Evolutionary conservation across 108 stramenopile genomes (phyloP).

Genomic region (Chaetoceros tenuissimus): DNA sequence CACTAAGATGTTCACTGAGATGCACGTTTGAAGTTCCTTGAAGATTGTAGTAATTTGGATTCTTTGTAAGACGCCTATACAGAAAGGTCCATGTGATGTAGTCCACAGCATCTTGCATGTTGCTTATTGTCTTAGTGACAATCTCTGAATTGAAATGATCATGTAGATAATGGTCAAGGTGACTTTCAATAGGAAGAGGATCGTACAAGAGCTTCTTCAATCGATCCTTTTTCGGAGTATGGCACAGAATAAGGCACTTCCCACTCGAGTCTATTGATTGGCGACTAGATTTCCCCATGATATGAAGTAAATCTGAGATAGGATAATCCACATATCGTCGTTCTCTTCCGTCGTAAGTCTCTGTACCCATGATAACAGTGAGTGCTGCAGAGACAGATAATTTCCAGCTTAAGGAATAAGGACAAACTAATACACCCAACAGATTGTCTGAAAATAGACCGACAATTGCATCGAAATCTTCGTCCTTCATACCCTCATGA

Average conservation of each 20-base stretch:
- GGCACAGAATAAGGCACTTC: conserved; percentile 87
- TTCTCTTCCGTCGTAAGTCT: conserved; percentile 89
- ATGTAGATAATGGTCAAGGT: conserved; percentile 91
- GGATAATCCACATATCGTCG: conserved; percentile 92
- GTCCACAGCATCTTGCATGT: conserved; percentile 97
- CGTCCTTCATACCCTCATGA: conserved; percentile 80
- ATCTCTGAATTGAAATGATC: conserved; percentile 97
- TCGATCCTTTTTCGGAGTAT: conserved; percentile 90
- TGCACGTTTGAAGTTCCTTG: conserved; percentile 82
- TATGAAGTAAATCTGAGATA: conserved; percentile 88
- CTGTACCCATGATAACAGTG: conserved; percentile 95
- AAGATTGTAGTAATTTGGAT: conserved; percentile 99
- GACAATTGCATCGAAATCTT: conserved; percentile 67
- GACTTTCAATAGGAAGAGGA: conserved; percentile 96
- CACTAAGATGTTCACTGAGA: conserved; percentile 96
- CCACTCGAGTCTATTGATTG: conserved; percentile 59
- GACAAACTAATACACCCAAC: conserved; percentile 80
- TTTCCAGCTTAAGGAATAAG: conserved; percentile 84
- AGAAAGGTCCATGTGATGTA: conserved; percentile 98
- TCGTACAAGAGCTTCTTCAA: conserved; percentile 92
- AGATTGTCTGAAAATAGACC: conserved; percentile 54
- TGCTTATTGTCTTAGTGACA: conserved; percentile 88
- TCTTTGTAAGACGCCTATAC: conserved; percentile 94
- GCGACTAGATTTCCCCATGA: conserved; percentile 87
- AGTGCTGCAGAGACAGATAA: conserved; percentile 60